These are phyloP conservation scores for Thalassiosira mediterranea DNA, from an alignment of 352 stramenopile species.

Conservation along the genomic window DNA sequence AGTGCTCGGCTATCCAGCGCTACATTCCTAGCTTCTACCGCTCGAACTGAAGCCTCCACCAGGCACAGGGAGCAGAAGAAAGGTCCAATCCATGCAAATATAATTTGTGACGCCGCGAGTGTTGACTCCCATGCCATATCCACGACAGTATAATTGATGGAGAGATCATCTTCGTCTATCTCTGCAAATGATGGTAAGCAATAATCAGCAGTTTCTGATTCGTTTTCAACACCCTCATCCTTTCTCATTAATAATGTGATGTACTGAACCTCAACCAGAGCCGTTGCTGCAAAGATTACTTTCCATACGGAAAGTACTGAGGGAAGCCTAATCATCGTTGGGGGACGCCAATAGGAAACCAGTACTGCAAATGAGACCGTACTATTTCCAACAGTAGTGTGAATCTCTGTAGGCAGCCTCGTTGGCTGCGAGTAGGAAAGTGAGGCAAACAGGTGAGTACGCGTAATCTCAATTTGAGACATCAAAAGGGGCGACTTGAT, in stretches of 20 bases:
- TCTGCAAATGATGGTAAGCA: constrained; percentile 10
- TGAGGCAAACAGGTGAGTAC: no score
- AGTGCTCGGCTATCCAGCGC: constrained; percentile 57
- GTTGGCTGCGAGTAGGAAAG: no score
- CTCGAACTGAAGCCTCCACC: constrained; percentile 51
- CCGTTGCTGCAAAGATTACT: constrained; percentile 5
- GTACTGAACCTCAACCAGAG: constrained; percentile 10
- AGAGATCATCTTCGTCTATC: constrained; percentile 22
- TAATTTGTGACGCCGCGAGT: constrained; percentile 6
- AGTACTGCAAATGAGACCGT: no score
- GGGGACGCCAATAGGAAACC: no score
- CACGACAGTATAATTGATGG: constrained; percentile 43
- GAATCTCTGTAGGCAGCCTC: no score
- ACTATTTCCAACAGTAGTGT: no score
- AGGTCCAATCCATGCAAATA: constrained; percentile 37
- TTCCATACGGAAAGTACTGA: constrained; percentile 1
- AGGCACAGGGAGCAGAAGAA: constrained; percentile 58
- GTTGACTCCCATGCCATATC: constrained; percentile 33
- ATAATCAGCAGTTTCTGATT: constrained; percentile 15
- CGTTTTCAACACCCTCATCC: background rate
- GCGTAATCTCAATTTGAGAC: no score
- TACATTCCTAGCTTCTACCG: constrained; percentile 49
- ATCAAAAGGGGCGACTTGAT: no score
- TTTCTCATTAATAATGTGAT: constrained; percentile 12
- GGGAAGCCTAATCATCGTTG: background rate